A percentile compares a stretch with the other conserved stretches of the same genome.
Conservation (phyloP, 164 flowering plant species). For the Sedum album region DNA sequence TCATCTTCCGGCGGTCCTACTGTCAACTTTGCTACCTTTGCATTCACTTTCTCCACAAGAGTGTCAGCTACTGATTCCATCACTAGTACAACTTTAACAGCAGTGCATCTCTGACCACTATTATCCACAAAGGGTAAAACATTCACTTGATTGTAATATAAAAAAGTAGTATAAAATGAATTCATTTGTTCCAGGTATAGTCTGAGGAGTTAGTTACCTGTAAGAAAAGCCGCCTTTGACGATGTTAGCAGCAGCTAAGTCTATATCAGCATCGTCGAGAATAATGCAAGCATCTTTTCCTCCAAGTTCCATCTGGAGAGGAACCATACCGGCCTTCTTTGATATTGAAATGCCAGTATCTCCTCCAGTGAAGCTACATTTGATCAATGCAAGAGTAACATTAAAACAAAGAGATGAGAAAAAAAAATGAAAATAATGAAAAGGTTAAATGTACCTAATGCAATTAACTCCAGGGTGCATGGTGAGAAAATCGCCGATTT, state of each 20-base stretch:
- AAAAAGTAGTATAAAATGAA: too few relatives aligned
- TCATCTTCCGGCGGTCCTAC: slow-evolving; percentile 45
- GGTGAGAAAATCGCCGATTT: slow-evolving; percentile 97
- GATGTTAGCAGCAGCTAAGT: slow-evolving; percentile 74
- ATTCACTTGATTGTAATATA: too few relatives aligned
- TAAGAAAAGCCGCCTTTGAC: slow-evolving; percentile 95
- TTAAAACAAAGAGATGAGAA: too few relatives aligned
- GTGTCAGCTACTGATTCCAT: too few relatives aligned
- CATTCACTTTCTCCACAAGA: too few relatives aligned
- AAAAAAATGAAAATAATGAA: not conserved
- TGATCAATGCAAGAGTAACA: not conserved
- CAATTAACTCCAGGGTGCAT: slow-evolving; percentile 96
- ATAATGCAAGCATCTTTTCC: slow-evolving; percentile 98
- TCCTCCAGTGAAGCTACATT: slow-evolving; percentile 87
- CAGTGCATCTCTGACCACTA: slow-evolving; percentile 98
- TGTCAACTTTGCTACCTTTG: slow-evolving; percentile 58
- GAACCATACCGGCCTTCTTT: slow-evolving; percentile 96
- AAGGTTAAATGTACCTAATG: slow-evolving; percentile 50
- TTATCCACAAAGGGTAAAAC: not conserved
- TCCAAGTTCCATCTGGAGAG: slow-evolving; percentile 97
- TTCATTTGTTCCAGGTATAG: too few relatives aligned
- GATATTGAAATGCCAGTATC: slow-evolving; percentile 95
- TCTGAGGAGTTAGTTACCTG: slow-evolving; percentile 37
- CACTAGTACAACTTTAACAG: slow-evolving; percentile 90
- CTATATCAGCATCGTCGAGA: slow-evolving; percentile 95